Evolutionary conservation across 2,329 filamentous ascomycete genomes (phyloP).

Genomic region (Coniella vitis): DNA sequence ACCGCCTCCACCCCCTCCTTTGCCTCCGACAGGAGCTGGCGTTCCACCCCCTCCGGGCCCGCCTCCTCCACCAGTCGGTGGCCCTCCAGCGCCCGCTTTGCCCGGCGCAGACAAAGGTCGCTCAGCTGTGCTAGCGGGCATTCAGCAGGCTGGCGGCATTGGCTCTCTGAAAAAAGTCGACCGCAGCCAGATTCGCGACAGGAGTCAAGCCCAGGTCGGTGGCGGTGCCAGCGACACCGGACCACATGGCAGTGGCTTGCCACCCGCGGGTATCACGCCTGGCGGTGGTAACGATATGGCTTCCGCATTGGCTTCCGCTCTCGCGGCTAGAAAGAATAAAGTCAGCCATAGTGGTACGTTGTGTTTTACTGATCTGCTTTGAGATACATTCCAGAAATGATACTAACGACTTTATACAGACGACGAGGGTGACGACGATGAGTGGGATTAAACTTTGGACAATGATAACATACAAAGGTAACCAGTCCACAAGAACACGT

Average conservation of each 20-base stretch:
- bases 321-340: slow-evolving; percentile 84
- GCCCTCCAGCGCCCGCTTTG: slow-evolving; percentile 43
- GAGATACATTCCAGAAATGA: slow-evolving; percentile 15
- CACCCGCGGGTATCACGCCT: slow-evolving; percentile 45
- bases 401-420: slow-evolving; percentile 40
- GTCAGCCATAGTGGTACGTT: slow-evolving; percentile 89
- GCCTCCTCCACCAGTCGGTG: slow-evolving; percentile 50
- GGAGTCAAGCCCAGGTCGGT: slow-evolving; percentile 57
- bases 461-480: too few species aligned
- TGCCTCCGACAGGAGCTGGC: slow-evolving; percentile 28
- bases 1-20: slow-evolving; percentile 40
- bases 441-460: slow-evolving; percentile 45
- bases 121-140: slow-evolving; percentile 61
- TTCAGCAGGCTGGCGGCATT: slow-evolving; percentile 63
- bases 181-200: slow-evolving; percentile 61
- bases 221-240: slow-evolving; percentile 35
- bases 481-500: too few species aligned
- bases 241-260: slow-evolving; percentile 43
- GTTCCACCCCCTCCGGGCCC: slow-evolving; percentile 37
- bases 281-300: slow-evolving; percentile 66
- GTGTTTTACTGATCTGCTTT: not conserved
- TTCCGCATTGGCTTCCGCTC: slow-evolving; percentile 70
- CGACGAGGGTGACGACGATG: slow-evolving; percentile 70
- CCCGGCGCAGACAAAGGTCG: slow-evolving; percentile 39
- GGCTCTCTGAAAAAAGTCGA: slow-evolving; percentile 70